Evolutionary conservation across 768 basidiomycete species (phyloP), one percentile per base, ranked within the genome.

Genomic region (Mycena vitilis): DNA sequence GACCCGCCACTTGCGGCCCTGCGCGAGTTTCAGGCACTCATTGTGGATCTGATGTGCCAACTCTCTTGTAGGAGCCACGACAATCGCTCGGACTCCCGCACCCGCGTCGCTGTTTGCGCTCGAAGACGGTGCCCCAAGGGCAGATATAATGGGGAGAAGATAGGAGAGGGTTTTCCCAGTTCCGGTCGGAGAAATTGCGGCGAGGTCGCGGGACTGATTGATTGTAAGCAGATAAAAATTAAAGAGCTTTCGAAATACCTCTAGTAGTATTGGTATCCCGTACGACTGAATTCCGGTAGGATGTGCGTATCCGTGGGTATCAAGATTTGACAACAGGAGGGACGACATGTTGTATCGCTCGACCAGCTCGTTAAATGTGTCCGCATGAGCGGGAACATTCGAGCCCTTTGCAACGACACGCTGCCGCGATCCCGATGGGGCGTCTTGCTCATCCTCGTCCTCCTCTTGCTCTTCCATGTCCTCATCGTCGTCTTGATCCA

Each of bases 131-230:
- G 83, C 78, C 16, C 80, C 80, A 8, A 95, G 80, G 20, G 82
- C 78, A 13, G 88, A 82, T 66, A 99, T 86, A 25, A 95, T 84
- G 0, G 98, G 96, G 18, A 98, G 80, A 16, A 98, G 84, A 79
- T 98, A 99, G 0, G 96, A 88, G 8, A 98, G 84, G 0, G 98
- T 99, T 83, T 99, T 99, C 67, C 98, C 98, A 12, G 95, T 96
- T 57, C 98, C 98, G 7, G 98, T 99, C 0, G 98, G 98, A 0
- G 98, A 98, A 22, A 99, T 93, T 36, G 96, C 97, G 60, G 94
- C 91, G 25, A 98, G 84, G 79, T 99, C 97, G 65, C 94, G 89
- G 68, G 83, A 84, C 94, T 66, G 25, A 47, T n/a, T 6, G 58
- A 53, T 15, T 58, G 61, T 55, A 66, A 73, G 11, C 70, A 36